These are phyloP conservation scores for Aspergillus panamensis DNA, from an alignment of 495 filamentous ascomycete genomes.

Conservation along the genomic window DNA sequence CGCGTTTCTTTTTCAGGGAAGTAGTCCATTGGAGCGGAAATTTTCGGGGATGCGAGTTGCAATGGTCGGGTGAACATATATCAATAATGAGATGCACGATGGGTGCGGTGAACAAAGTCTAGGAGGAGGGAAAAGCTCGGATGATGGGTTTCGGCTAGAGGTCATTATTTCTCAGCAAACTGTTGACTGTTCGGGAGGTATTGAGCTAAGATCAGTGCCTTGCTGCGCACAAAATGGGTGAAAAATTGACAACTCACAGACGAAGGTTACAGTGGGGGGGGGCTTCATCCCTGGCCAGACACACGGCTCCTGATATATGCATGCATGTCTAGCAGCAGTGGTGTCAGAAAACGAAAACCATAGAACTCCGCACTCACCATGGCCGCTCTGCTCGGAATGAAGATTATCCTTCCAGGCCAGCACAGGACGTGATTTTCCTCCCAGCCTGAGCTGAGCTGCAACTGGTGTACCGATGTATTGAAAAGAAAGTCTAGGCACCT, in stretches of 20 bases:
- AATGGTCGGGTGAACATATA: slow-evolving; percentile 4
- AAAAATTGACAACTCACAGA: slow-evolving; percentile 20
- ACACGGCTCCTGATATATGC: slow-evolving; percentile 14
- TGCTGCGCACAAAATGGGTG: slow-evolving; percentile 6
- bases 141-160: not conserved
- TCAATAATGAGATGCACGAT: slow-evolving; percentile 10
- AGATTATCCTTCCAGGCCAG: not conserved
- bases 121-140: not conserved
- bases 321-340: slow-evolving; percentile 6
- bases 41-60: slow-evolving; percentile 7
- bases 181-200: not conserved
- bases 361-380: not conserved
- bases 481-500: too few relatives aligned
- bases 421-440: too few relatives aligned
- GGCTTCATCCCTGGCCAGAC: not conserved
- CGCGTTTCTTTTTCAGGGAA: not conserved
- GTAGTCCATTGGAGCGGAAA: not conserved
- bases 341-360: slow-evolving; percentile 1
- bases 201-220: slow-evolving; percentile 16
- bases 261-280: slow-evolving; percentile 4
- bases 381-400: not conserved
- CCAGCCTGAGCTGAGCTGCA: too few relatives aligned
- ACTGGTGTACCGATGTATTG: too few relatives aligned
- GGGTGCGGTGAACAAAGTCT: slow-evolving; percentile 18
- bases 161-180: slow-evolving; percentile 3